Evolutionary conservation across 2,329 filamentous ascomycete genomes (phyloP).

Genomic region (Dendrostoma leiphaemia): DNA sequence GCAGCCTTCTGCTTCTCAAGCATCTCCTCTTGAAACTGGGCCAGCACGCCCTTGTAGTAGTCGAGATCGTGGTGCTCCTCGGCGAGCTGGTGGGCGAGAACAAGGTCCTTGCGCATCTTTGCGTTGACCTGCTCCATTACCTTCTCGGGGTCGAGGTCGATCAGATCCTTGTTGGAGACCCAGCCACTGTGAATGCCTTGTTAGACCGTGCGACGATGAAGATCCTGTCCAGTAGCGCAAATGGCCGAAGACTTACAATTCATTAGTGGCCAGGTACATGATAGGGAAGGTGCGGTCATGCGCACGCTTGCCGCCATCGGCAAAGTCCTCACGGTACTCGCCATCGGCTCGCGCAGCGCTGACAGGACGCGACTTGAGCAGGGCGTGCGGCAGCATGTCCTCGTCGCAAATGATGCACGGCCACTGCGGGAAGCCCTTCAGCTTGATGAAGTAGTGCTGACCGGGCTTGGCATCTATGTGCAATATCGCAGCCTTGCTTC

Average conservation of each 20-base stretch:
- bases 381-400: conserved; percentile 79
- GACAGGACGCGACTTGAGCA: conserved; percentile 78
- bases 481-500: conserved; percentile 68
- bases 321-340: conserved; percentile 81
- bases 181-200: conserved; percentile 65
- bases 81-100: conserved; percentile 77
- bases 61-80: conserved; percentile 73
- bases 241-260: conserved; percentile 72
- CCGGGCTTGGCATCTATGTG: conserved; percentile 83
- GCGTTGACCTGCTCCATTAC: conserved; percentile 67
- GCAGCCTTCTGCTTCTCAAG: conserved; percentile 56
- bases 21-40: conserved; percentile 65
- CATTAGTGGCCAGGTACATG: conserved; percentile 93
- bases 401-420: conserved; percentile 93
- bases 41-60: conserved; percentile 80
- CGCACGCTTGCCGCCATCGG: conserved; percentile 81
- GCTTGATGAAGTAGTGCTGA: conserved; percentile 86
- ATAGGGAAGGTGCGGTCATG: conserved; percentile 86
- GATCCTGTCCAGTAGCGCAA: neutral
- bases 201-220: conserved; percentile 6
- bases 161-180: conserved; percentile 82
- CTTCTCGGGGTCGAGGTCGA: conserved; percentile 71
- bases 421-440: conserved; percentile 95
- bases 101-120: conserved; percentile 78
- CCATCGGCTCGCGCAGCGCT: conserved; percentile 81